phyloP scores from a whole-genome alignment of 805 yeast genomes.

The Starmerella sp. region DNA sequence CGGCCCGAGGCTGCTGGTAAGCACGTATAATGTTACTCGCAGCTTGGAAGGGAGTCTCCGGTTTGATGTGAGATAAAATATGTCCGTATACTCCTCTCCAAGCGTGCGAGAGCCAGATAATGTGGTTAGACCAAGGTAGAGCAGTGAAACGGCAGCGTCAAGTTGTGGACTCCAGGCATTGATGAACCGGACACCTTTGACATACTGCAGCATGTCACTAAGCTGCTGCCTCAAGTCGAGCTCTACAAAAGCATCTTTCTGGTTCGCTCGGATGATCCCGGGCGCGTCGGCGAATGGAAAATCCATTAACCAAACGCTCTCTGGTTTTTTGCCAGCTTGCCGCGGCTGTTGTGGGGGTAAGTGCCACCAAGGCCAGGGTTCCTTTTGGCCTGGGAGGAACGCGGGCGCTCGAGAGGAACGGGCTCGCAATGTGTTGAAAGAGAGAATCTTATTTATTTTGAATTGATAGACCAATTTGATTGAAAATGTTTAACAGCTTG shows the following conservation, averaged over 20 bases:
- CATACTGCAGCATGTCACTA: conserved; percentile 41
- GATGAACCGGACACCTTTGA: conserved; percentile 45
- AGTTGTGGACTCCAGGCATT: conserved; percentile 55
- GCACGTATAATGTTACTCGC: conserved; percentile 47
- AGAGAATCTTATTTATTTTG: too few relatives aligned
- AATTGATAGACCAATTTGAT: too few relatives aligned
- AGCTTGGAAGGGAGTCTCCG: conserved; percentile 22
- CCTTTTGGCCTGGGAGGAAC: background rate
- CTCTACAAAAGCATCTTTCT: conserved; percentile 73
- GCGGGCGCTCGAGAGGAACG: too few relatives aligned
- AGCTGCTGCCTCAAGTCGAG: conserved; percentile 43
- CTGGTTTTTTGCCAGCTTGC: background rate
- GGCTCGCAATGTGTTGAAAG: too few relatives aligned
- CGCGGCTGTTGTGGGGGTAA: background rate
- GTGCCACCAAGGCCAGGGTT: conserved; percentile 4
- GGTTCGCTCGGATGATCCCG: conserved; percentile 78
- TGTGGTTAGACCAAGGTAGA: conserved; percentile 69
- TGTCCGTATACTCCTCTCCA: conserved; percentile 89
- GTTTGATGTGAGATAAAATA: conserved; percentile 24
- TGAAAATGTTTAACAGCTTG: too few relatives aligned
- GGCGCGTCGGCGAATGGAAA: conserved; percentile 79
- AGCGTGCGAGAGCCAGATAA: conserved; percentile 64
- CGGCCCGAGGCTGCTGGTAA: conserved; percentile 55
- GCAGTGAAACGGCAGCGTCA: conserved; percentile 42
- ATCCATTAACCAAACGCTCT: conserved; percentile 10